Conservation (phyloP, 2,329 filamentous ascomycete genomes). For the Cladophialophora immunda region DNA sequence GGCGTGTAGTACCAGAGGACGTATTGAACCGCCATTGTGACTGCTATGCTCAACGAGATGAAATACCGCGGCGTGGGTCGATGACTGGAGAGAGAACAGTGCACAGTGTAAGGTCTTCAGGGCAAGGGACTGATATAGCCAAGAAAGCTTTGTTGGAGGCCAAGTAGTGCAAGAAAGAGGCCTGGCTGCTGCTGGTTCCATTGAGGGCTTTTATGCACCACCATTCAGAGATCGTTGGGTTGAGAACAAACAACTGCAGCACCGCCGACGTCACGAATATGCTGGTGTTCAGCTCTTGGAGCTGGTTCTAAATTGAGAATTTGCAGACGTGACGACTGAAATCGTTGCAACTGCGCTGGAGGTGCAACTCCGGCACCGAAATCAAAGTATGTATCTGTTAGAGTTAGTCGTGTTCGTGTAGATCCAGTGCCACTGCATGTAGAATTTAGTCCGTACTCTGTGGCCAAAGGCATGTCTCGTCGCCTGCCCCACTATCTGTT, state of each 20-base stretch:
- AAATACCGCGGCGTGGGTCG: neutral
- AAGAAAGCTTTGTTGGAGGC: neutral
- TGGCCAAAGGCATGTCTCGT: too few species aligned
- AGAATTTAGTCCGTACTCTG: too few species aligned
- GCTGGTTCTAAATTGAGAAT: too few species aligned
- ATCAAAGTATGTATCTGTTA: too few species aligned
- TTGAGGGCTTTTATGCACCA: too few species aligned
- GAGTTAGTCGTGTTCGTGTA: too few species aligned
- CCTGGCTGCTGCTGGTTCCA: too few species aligned
- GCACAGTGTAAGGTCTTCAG: neutral
- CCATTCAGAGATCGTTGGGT: neutral
- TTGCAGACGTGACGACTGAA: neutral
- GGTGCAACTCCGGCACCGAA: too few species aligned
- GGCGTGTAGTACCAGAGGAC: conserved; percentile 41
- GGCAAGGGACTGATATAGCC: neutral
- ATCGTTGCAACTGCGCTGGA: too few species aligned
- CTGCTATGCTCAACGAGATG: neutral
- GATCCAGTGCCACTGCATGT: too few species aligned
- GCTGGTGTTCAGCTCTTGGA: neutral
- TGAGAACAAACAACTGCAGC: neutral
- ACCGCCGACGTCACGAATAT: neutral
- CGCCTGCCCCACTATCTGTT: too few species aligned
- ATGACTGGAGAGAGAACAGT: neutral
- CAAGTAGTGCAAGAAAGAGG: too few species aligned
- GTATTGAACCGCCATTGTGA: conserved; percentile 10